Conservation (phyloP, 805 yeast species). For the Candida argentea region DNA sequence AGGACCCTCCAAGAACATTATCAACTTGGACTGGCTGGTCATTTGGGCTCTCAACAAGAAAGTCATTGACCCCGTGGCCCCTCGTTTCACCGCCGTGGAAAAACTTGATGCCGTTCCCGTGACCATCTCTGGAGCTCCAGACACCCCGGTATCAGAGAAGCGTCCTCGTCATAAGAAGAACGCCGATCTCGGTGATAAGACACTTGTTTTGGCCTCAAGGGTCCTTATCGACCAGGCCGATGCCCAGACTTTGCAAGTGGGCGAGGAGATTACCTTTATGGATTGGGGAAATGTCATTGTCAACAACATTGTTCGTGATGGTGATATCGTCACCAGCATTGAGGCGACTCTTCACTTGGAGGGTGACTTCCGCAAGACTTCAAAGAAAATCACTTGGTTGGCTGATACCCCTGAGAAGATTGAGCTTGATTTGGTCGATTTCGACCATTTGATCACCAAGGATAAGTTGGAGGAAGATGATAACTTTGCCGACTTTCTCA, state of each 20-base stretch:
- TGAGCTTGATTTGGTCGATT: constrained; percentile 17
- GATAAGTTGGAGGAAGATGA: constrained; percentile 22
- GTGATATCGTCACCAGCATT: constrained; percentile 14
- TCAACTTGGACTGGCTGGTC: constrained; percentile 94
- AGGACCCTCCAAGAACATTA: constrained; percentile 96
- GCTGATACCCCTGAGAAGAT: constrained; percentile 20
- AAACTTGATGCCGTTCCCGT: constrained; percentile 58
- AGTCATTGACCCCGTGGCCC: constrained; percentile 93
- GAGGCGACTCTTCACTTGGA: constrained; percentile 22
- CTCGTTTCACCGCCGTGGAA: constrained; percentile 83
- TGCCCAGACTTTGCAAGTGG: constrained; percentile 15
- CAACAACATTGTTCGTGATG: constrained; percentile 15
- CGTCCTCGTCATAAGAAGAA: constrained; percentile 23
- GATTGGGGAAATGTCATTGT: constrained; percentile 23
- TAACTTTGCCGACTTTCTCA: constrained; percentile 21
- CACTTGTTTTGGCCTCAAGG: constrained; percentile 12
- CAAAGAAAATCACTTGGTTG: constrained; percentile 22
- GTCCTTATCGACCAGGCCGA: constrained; percentile 19
- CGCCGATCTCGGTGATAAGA: constrained; percentile 18
- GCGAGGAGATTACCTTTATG: constrained; percentile 22
- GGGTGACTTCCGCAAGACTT: constrained; percentile 23
- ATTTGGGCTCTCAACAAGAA: constrained; percentile 98
- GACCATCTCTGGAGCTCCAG: constrained; percentile 30
- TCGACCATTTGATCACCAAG: constrained; percentile 24
- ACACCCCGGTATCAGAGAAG: constrained; percentile 11